Evolutionary conservation across 148 eudicot species (phyloP).

Genomic region (Rhododendron mucronatum): DNA sequence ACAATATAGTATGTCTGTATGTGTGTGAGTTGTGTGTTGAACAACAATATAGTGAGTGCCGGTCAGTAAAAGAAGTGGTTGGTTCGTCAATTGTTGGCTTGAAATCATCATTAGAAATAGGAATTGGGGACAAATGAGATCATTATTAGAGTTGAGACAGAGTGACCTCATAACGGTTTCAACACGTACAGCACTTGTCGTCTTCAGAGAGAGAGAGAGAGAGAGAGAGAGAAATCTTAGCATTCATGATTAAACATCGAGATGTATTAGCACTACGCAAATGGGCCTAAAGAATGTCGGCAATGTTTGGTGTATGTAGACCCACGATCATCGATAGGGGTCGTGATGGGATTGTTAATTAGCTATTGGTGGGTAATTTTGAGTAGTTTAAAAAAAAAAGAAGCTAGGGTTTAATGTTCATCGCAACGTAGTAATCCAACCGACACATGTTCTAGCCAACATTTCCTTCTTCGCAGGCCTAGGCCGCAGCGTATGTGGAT

Average conservation of each 20-base stretch:
- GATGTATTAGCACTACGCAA: not conserved
- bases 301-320: not conserved
- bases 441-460: too few relatives aligned
- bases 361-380: not conserved
- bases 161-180: not conserved
- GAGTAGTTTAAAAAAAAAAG: too few relatives aligned
- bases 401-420: too few relatives aligned
- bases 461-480: too few relatives aligned
- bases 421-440: too few relatives aligned
- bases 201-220: not conserved
- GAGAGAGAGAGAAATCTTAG: not conserved
- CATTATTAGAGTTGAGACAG: not conserved
- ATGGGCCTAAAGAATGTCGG: not conserved
- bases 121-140: not conserved
- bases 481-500: too few relatives aligned
- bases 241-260: not conserved
- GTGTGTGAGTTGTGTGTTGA: not conserved
- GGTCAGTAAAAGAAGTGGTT: constrained; percentile 1
- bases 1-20: not conserved
- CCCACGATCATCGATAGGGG: not conserved
- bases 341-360: not conserved
- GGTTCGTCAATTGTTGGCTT: not conserved
- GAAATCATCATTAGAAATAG: not conserved
- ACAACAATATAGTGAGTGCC: not conserved
- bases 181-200: not conserved